phyloP scores from a whole-genome alignment of 129 eudicot genomes.

The Rutidosis leptorrhynchoides region DNA sequence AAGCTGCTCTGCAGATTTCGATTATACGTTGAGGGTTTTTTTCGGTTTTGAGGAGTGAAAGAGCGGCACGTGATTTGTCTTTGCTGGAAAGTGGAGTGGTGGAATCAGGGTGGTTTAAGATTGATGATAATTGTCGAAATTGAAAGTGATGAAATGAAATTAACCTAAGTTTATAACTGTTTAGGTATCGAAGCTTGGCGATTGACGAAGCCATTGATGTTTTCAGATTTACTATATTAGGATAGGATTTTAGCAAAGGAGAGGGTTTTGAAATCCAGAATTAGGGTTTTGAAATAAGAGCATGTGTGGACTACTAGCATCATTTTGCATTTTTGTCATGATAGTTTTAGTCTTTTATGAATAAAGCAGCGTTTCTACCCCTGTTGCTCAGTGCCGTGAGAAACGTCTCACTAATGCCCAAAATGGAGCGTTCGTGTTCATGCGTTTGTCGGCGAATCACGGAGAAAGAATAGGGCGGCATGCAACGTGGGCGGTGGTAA shows the following conservation, averaged over 20 bases:
- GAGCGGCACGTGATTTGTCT: conserved; percentile 55
- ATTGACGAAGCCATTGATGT: conserved; percentile 21
- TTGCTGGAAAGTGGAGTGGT: conserved; percentile 45
- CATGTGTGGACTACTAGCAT: too few species aligned
- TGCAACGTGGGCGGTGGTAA: too few species aligned
- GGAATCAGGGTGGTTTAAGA: conserved; percentile 54
- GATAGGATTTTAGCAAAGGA: neutral
- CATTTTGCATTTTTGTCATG: too few species aligned
- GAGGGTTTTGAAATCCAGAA: conserved; percentile 2
- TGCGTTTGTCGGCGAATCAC: too few species aligned
- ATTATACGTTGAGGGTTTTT: conserved; percentile 57
- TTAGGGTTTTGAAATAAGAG: conserved; percentile 20
- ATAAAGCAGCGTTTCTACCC: too few species aligned
- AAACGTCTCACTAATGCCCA: too few species aligned
- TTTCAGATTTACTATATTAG: neutral
- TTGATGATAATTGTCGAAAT: conserved; percentile 42
- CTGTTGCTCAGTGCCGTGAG: too few species aligned
- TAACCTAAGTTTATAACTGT: neutral
- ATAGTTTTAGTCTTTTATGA: too few species aligned
- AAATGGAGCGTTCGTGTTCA: too few species aligned
- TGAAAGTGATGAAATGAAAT: neutral
- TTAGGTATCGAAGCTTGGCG: conserved; percentile 1
- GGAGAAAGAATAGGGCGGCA: too few species aligned
- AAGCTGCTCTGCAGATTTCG: conserved; percentile 66
- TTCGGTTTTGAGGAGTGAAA: conserved; percentile 53